These are phyloP conservation scores for Sclerotinia minor DNA, from an alignment of 2,329 filamentous ascomycete genomes.

Conservation along the genomic window DNA sequence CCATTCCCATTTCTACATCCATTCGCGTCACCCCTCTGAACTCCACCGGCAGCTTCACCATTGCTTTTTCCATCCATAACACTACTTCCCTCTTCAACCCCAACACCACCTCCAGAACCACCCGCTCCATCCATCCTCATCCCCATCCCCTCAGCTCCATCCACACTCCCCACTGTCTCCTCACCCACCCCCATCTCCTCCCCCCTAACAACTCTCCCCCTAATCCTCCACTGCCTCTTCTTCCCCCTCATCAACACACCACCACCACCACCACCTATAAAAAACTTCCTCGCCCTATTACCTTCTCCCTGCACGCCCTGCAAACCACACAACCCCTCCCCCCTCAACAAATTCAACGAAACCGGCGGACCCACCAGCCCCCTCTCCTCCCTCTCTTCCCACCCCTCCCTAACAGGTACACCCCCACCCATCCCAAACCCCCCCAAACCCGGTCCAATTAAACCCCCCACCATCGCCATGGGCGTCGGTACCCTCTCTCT, in stretches of 20 bases:
- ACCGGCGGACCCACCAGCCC: neutral
- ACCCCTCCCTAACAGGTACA: neutral
- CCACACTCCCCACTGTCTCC: neutral
- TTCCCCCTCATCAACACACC: constrained; percentile 9
- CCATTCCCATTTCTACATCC: neutral
- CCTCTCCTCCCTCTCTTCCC: neutral
- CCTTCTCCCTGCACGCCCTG: neutral
- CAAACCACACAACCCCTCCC: neutral
- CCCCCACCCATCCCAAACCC: neutral
- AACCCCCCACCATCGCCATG: constrained; percentile 4
- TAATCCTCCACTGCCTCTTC: constrained; percentile 20
- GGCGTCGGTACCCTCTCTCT: constrained; percentile 9
- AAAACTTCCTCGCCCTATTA: neutral
- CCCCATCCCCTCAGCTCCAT: neutral
- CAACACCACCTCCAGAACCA: neutral
- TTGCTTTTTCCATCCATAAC: neutral
- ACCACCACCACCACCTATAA: no score
- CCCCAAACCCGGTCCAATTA: neutral
- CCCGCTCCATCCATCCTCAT: neutral
- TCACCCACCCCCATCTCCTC: neutral
- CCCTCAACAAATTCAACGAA: neutral
- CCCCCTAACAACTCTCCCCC: neutral
- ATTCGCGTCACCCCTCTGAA: no score
- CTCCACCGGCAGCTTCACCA: no score
- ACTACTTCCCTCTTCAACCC: neutral